phyloP scores from a whole-genome alignment of 352 stramenopile species.

The Phytophthora crassamura region DNA sequence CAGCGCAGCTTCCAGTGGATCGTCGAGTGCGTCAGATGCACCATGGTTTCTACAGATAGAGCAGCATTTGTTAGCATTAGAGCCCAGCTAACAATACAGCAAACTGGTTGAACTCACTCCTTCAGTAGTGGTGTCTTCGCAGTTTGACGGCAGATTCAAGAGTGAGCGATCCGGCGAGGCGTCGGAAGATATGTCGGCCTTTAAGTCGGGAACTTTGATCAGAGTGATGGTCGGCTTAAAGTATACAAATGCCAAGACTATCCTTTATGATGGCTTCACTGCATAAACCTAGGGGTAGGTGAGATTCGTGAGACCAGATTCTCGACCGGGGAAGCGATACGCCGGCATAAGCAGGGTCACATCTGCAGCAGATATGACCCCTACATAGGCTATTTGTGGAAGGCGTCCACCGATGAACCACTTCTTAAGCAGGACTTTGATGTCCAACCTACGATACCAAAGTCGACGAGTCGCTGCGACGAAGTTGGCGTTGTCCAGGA shows the following conservation, averaged over 20 bases:
- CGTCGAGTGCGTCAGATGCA: neutral
- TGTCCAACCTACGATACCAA: too few relatives aligned
- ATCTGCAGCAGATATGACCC: too few relatives aligned
- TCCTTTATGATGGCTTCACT: constrained; percentile 10
- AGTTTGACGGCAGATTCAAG: too few relatives aligned
- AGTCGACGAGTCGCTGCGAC: too few relatives aligned
- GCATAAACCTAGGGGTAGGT: constrained; percentile 10
- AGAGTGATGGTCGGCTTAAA: constrained; percentile 16
- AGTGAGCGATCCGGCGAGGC: neutral
- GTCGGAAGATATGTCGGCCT: neutral
- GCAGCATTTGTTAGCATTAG: too few relatives aligned
- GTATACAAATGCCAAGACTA: constrained; percentile 11
- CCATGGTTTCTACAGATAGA: neutral
- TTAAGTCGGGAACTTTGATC: neutral
- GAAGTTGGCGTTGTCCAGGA: neutral
- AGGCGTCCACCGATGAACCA: too few relatives aligned
- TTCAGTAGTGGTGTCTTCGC: too few relatives aligned
- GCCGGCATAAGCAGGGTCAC: too few relatives aligned
- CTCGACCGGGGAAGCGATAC: too few relatives aligned
- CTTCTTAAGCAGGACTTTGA: too few relatives aligned
- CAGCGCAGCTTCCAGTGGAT: neutral
- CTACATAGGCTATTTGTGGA: too few relatives aligned
- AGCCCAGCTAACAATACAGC: neutral
- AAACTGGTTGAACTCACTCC: neutral
- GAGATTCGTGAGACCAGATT: constrained; percentile 7